A percentile compares a stretch with the other conserved stretches of the same genome.
phyloP scores from a whole-genome alignment of 768 basidiomycete species.

The Auriculariales sp. region DNA sequence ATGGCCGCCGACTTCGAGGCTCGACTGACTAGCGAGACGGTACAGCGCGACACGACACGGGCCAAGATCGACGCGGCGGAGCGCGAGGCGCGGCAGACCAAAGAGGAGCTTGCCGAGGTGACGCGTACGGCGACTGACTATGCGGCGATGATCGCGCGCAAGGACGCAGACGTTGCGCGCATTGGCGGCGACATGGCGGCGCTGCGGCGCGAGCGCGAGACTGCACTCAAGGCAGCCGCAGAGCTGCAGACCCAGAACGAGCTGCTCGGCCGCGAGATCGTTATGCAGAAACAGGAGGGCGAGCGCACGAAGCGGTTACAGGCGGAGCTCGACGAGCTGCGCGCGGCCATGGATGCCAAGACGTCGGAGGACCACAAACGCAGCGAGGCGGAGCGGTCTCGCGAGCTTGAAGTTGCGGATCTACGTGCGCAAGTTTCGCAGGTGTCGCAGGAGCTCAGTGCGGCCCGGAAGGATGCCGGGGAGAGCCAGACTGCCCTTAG shows the following conservation, averaged over 20 bases:
- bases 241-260: slow-evolving; percentile 61
- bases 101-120: slow-evolving; percentile 65
- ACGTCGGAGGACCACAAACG: slow-evolving; percentile 74
- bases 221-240: slow-evolving; percentile 40
- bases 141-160: slow-evolving; percentile 58
- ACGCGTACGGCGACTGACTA: slow-evolving; percentile 65
- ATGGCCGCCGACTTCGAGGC: slow-evolving; percentile 52
- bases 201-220: slow-evolving; percentile 39
- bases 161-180: slow-evolving; percentile 52
- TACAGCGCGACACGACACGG: slow-evolving; percentile 49
- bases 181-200: slow-evolving; percentile 39
- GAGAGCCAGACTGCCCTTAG: slow-evolving; percentile 65
- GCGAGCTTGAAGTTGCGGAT: slow-evolving; percentile 66
- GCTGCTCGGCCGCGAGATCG: slow-evolving; percentile 45
- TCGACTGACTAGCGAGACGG: slow-evolving; percentile 50
- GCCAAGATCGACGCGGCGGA: slow-evolving; percentile 47
- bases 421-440: slow-evolving; percentile 49
- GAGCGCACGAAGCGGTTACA: slow-evolving; percentile 48
- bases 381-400: slow-evolving; percentile 73
- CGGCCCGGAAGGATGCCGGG: slow-evolving; percentile 42
- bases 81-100: slow-evolving; percentile 51
- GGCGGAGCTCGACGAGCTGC: slow-evolving; percentile 74
- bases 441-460: slow-evolving; percentile 52
- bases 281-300: slow-evolving; percentile 40
- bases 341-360: slow-evolving; percentile 72